These are phyloP conservation scores for Aspergillus felis DNA, from an alignment of 2,329 filamentous ascomycete species.

Conservation along the genomic window DNA sequence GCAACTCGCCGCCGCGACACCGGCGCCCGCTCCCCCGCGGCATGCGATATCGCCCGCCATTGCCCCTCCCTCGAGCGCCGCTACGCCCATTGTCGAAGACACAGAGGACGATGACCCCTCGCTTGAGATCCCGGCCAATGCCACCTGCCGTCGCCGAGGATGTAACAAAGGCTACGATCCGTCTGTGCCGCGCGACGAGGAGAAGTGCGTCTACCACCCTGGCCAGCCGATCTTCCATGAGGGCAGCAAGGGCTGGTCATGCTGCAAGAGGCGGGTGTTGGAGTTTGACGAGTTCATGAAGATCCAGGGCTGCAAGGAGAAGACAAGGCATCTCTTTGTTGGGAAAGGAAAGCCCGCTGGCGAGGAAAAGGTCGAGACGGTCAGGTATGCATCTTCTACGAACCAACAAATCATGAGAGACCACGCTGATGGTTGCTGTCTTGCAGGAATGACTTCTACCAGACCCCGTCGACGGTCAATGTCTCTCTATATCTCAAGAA, in stretches of 20 bases:
- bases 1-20: constrained; percentile 15
- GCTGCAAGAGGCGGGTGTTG: constrained; percentile 90
- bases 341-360: constrained; percentile 62
- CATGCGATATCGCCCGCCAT: constrained; percentile 27
- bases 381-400: constrained; percentile 55
- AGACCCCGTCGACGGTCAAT: constrained; percentile 79
- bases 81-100: constrained; percentile 51
- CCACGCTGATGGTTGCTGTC: neutral
- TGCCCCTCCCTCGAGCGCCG: constrained; percentile 27
- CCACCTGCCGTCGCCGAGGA: constrained; percentile 71
- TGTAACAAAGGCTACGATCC: constrained; percentile 66
- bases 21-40: constrained; percentile 14
- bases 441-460: constrained; percentile 82
- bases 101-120: constrained; percentile 83
- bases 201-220: constrained; percentile 84
- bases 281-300: constrained; percentile 99
- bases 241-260: constrained; percentile 95
- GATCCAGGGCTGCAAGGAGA: constrained; percentile 84
- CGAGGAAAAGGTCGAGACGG: constrained; percentile 74
- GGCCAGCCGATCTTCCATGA: constrained; percentile 94
- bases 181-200: constrained; percentile 58
- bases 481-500: constrained; percentile 96
- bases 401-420: neutral
- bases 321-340: constrained; percentile 78
- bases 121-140: constrained; percentile 67